phyloP scores from a whole-genome alignment of 2,329 filamentous ascomycete species.

The Didymosphaeria variabile region DNA sequence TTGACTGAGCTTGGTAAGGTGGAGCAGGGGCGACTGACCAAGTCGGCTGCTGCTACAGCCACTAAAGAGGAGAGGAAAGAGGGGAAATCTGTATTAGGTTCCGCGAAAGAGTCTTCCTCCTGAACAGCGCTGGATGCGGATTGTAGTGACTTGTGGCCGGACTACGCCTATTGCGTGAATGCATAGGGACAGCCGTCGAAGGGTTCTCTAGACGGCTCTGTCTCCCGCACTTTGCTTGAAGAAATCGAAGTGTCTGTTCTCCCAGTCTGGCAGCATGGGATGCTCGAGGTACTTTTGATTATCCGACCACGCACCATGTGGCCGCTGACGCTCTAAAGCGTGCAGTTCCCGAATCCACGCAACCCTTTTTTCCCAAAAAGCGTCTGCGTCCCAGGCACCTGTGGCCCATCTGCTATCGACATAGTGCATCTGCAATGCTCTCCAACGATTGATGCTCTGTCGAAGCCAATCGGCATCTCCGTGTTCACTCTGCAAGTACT shows the following conservation, averaged over 20 bases:
- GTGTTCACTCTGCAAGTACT: conserved; percentile 6
- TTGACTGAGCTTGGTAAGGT: too few species aligned
- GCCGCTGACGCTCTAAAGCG: conserved; percentile 1
- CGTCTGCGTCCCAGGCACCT: background rate
- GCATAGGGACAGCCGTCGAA: conserved; percentile 6
- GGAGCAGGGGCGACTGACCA: too few species aligned
- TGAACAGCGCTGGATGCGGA: background rate
- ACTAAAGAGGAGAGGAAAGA: too few species aligned
- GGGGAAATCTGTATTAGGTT: too few species aligned
- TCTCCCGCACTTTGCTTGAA: conserved; percentile 4
- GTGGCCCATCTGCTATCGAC: background rate
- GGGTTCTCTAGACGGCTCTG: background rate
- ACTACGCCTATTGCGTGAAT: conserved; percentile 10
- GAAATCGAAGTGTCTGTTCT: background rate
- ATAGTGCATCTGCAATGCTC: conserved; percentile 5
- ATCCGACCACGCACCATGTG: background rate
- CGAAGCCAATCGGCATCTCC: background rate
- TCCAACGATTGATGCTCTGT: background rate
- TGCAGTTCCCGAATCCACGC: conserved; percentile 1
- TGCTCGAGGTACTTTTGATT: background rate
- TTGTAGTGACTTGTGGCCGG: conserved; percentile 9
- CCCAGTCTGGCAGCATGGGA: conserved; percentile 1
- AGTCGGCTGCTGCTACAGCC: too few species aligned
- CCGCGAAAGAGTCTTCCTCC: too few species aligned
- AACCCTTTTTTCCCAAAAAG: background rate